A percentile compares a stretch with the other conserved stretches of the same genome.
Evolutionary conservation across 371 early-diverging fungal species (phyloP).

Genomic region (Dinochytrium kinnereticum): DNA sequence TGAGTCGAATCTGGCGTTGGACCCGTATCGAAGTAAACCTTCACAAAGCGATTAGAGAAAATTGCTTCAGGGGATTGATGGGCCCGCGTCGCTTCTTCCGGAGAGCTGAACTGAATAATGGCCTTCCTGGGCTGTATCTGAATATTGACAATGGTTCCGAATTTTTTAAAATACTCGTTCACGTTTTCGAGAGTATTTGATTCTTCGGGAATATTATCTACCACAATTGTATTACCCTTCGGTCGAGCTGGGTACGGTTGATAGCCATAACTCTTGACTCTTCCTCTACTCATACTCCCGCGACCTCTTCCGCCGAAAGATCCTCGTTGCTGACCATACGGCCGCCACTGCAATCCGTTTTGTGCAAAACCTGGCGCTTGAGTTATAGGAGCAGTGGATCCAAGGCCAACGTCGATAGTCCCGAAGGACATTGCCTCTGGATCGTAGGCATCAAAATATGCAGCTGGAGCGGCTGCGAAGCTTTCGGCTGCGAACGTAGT

Average conservation of each 20-base stretch:
- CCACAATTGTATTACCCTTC: slow-evolving; percentile 62
- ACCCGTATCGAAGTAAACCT: slow-evolving; percentile 79
- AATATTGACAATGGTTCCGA: slow-evolving; percentile 76
- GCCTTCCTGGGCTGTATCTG: slow-evolving; percentile 63
- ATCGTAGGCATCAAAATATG: too few relatives aligned
- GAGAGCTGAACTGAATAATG: slow-evolving; percentile 65
- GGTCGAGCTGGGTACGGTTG: slow-evolving; percentile 23
- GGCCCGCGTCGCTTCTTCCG: slow-evolving; percentile 74
- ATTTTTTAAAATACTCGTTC: slow-evolving; percentile 74
- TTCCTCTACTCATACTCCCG: slow-evolving; percentile 13
- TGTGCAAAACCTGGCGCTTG: too few relatives aligned
- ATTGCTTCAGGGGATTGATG: slow-evolving; percentile 80
- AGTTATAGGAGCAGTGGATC: too few relatives aligned
- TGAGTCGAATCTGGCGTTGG: too few relatives aligned
- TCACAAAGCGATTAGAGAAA: slow-evolving; percentile 88
- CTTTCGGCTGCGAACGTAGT: too few relatives aligned
- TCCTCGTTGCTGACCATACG: background rate
- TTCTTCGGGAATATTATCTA: slow-evolving; percentile 79
- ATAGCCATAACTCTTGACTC: background rate
- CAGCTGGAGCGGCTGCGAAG: too few relatives aligned
- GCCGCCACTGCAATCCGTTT: too few relatives aligned
- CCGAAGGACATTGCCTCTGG: too few relatives aligned
- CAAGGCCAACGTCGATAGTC: too few relatives aligned
- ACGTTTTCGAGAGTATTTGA: slow-evolving; percentile 66
- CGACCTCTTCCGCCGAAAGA: slow-evolving; percentile 47